Evolutionary conservation across 2,329 filamentous ascomycete genomes (phyloP).

Genomic region (Westerdykella ornata): DNA sequence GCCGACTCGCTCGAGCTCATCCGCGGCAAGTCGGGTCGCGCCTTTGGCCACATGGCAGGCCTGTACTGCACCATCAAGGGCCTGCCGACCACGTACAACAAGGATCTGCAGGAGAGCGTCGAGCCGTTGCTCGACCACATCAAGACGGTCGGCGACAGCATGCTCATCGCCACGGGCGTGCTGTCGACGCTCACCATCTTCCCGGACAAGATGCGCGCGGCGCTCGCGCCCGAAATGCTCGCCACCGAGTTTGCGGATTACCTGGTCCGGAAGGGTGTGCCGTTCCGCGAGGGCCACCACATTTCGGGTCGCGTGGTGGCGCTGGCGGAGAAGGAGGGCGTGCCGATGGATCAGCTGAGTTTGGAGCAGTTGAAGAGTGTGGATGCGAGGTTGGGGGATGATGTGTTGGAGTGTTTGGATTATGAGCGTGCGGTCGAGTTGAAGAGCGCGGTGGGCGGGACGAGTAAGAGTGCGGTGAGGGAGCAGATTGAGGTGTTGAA

Average conservation of each 20-base stretch:
- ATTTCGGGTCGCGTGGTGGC: constrained; percentile 67
- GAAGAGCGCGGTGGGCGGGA: constrained; percentile 69
- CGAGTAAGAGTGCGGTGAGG: constrained; percentile 60
- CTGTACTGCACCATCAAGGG: constrained; percentile 71
- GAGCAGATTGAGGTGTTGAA: constrained; percentile 56
- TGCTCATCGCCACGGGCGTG: constrained; percentile 76
- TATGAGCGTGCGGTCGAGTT: constrained; percentile 80
- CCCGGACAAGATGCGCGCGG: constrained; percentile 45
- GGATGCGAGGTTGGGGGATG: constrained; percentile 62
- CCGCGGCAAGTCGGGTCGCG: constrained; percentile 68
- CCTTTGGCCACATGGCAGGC: constrained; percentile 75
- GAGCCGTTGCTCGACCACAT: constrained; percentile 81
- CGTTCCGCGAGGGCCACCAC: constrained; percentile 75
- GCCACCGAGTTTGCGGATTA: constrained; percentile 47
- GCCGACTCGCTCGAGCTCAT: constrained; percentile 67
- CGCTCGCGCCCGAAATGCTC: constrained; percentile 76
- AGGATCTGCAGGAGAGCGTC: constrained; percentile 82
- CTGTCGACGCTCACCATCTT: constrained; percentile 49
- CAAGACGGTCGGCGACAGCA: constrained; percentile 72
- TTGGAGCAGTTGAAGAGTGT: constrained; percentile 61
- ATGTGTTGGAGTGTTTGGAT: constrained; percentile 65
- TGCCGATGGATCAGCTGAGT: constrained; percentile 63
- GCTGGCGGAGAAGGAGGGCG: constrained; percentile 59
- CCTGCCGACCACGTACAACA: constrained; percentile 79
- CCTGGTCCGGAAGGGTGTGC: constrained; percentile 53